Evolutionary conservation across 768 basidiomycete genomes (phyloP).

Genomic region (Suillus subaureus): DNA sequence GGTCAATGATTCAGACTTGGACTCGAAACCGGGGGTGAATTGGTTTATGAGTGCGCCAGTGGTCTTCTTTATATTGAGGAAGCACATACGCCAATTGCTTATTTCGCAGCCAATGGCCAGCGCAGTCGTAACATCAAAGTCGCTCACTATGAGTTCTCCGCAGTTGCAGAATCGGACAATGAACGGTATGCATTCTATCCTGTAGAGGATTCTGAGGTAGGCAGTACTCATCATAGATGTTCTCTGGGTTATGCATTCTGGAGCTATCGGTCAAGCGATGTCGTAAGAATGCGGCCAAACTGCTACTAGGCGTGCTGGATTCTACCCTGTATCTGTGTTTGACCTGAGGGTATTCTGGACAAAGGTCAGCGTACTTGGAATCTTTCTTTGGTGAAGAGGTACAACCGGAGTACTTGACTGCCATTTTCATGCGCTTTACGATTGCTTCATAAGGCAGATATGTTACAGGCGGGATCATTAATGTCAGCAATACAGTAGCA

Average conservation of each 20-base stretch:
- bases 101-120: not conserved
- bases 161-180: not conserved
- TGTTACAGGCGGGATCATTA: not conserved
- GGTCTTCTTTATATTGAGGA: not conserved
- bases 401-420: not conserved
- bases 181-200: not conserved
- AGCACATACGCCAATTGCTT: slow-evolving; percentile 2
- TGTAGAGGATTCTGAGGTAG: not conserved
- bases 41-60: not conserved
- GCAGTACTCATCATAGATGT: not conserved
- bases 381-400: not conserved
- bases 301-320: not conserved
- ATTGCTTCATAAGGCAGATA: not conserved
- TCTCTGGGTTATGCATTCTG: not conserved
- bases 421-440: no score
- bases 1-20: not conserved
- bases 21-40: not conserved
- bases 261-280: not conserved
- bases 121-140: not conserved
- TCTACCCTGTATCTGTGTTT: not conserved
- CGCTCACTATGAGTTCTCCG: not conserved
- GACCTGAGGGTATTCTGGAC: not conserved
- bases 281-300: not conserved
- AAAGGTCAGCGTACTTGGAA: not conserved
- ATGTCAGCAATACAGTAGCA: not conserved